Percentiles rank a stretch among this genome's conserved stretches.
These are phyloP conservation scores for Juglanconis sp. DNA, from an alignment of 2,329 filamentous ascomycete genomes.

Conservation along the genomic window DNA sequence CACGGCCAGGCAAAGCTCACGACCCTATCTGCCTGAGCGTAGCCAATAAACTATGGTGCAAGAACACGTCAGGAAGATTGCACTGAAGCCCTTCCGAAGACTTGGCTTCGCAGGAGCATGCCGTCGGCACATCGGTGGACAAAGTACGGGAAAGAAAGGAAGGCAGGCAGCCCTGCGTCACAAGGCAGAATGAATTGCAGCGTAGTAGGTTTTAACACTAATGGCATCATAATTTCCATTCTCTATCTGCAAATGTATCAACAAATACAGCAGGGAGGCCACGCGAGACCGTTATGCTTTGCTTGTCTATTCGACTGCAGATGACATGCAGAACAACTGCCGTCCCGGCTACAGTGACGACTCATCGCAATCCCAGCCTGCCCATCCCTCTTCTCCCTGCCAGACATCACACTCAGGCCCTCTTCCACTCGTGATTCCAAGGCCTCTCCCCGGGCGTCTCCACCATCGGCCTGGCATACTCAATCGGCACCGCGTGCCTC, in stretches of 20 bases:
- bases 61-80: conserved; percentile 1
- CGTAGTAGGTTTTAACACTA: conserved; percentile 18
- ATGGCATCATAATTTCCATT: conserved; percentile 19
- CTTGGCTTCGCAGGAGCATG: not conserved
- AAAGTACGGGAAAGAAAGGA: not conserved
- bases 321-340: not conserved
- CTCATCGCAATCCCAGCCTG: not conserved
- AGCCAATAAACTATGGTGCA: conserved; percentile 5
- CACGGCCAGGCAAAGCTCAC: not conserved
- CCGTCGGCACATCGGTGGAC: not conserved
- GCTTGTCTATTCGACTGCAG: not conserved
- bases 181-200: conserved; percentile 17
- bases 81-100: not conserved
- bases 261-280: no score
- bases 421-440: conserved; percentile 95
- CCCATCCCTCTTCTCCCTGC: no score
- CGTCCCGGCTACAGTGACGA: not conserved
- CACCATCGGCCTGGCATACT: conserved; percentile 82
- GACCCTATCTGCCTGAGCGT: conserved; percentile 1
- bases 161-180: conserved; percentile 1
- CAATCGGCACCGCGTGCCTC: conserved; percentile 74
- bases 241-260: not conserved
- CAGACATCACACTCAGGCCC: conserved; percentile 32
- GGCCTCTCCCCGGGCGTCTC: conserved; percentile 74
- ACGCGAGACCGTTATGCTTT: no score